Conservation (phyloP, 345 rosid genomes). For the Camelina sativa region DNA sequence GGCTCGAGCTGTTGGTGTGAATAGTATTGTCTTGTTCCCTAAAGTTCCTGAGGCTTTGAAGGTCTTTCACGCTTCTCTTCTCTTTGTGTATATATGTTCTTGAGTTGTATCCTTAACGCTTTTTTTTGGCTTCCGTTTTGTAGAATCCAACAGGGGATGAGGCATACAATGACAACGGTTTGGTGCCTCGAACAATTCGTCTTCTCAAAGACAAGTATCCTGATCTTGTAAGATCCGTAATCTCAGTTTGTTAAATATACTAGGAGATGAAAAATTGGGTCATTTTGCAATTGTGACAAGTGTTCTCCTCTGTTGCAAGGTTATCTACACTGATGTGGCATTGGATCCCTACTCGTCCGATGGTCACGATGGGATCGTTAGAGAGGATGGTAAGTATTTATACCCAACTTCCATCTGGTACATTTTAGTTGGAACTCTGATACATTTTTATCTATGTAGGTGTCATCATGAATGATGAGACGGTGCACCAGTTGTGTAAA, state of each 20-base stretch:
- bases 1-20: slow-evolving; percentile 94
- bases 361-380: slow-evolving; percentile 63
- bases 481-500: slow-evolving; percentile 46
- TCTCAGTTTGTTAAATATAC: not conserved
- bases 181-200: slow-evolving; percentile 71
- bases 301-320: slow-evolving; percentile 33
- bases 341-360: slow-evolving; percentile 65
- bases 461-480: slow-evolving; percentile 42
- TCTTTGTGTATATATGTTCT: not conserved
- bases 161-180: slow-evolving; percentile 86
- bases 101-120: slow-evolving; percentile 21
- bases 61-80: slow-evolving; percentile 51
- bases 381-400: slow-evolving; percentile 53
- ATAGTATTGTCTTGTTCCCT: slow-evolving; percentile 84
- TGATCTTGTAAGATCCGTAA: slow-evolving; percentile 50
- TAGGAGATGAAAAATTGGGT: not conserved
- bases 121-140: slow-evolving; percentile 19
- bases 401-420: not conserved
- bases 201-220: slow-evolving; percentile 59
- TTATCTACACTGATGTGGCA: slow-evolving; percentile 66
- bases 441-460: slow-evolving; percentile 28
- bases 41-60: slow-evolving; percentile 95
- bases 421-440: not conserved
- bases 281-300: not conserved
- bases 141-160: slow-evolving; percentile 91